These are phyloP conservation scores for Blastocystis sp. DNA, from an alignment of 352 stramenopile species.

Conservation along the genomic window DNA sequence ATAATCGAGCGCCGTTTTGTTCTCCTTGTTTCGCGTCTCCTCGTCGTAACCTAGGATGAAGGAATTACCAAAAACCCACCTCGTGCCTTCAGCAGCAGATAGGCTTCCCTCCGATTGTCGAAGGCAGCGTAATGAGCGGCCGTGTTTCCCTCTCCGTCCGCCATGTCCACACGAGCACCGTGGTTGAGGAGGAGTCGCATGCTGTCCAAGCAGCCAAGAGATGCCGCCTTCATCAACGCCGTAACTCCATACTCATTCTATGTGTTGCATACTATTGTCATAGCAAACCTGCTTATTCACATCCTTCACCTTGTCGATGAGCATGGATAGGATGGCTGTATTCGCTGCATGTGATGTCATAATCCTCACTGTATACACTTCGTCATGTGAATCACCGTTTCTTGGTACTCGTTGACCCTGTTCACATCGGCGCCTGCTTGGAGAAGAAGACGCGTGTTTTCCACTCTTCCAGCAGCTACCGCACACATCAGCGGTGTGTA, in stretches of 20 bases:
- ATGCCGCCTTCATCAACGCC: conserved; percentile 46
- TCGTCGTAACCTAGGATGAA: conserved; percentile 31
- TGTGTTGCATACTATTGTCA: not conserved
- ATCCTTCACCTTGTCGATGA: conserved; percentile 39
- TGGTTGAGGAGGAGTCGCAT: conserved; percentile 29
- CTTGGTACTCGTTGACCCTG: conserved; percentile 52
- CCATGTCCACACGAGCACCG: not conserved
- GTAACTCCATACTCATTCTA: conserved; percentile 57
- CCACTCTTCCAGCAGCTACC: conserved; percentile 51
- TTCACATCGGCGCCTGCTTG: conserved; percentile 55
- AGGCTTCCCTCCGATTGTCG: conserved; percentile 54
- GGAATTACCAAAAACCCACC: not conserved
- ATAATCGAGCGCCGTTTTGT: conserved; percentile 59
- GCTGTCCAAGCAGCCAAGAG: conserved; percentile 30
- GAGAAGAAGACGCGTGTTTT: conserved; percentile 26
- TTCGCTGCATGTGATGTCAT: not conserved
- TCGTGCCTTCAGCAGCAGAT: conserved; percentile 25
- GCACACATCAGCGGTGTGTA: conserved; percentile 59
- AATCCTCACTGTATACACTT: not conserved
- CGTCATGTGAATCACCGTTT: conserved; percentile 61
- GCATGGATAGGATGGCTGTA: conserved; percentile 7
- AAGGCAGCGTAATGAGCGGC: conserved; percentile 63
- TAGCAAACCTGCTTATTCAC: conserved; percentile 42
- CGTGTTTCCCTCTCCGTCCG: conserved; percentile 38
- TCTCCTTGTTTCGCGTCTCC: conserved; percentile 43